A percentile compares a stretch with the other conserved stretches of the same genome.
Evolutionary conservation across 73 alveolate species (phyloP).

Genomic region (Vitrella brassicaformis): DNA sequence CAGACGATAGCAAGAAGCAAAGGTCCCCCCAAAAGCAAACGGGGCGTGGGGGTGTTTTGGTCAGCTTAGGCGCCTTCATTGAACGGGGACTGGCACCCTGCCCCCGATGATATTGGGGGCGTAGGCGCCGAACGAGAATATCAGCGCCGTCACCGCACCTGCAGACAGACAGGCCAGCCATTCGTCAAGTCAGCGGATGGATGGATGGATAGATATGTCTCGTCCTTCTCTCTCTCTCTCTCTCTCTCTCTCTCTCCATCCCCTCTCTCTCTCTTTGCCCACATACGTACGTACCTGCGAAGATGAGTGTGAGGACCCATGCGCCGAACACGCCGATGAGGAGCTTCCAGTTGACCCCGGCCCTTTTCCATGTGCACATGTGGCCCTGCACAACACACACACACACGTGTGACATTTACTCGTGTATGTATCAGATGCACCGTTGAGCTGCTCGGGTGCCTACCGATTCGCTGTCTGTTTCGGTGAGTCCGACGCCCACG

Average conservation of each 20-base stretch:
- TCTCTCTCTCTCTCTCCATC: no score
- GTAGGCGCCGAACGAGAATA: not conserved
- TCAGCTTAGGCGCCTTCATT: not conserved
- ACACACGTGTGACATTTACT: not conserved
- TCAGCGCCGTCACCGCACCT: not conserved
- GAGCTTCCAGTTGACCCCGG: not conserved
- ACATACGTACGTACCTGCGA: not conserved
- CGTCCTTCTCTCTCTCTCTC: no score
- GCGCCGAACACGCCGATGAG: not conserved
- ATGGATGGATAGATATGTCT: no score
- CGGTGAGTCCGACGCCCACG: conserved; percentile 4
- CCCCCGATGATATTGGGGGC: not conserved
- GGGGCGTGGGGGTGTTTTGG: not conserved
- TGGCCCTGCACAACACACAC: not conserved
- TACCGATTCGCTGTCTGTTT: no score
- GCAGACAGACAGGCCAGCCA: no score
- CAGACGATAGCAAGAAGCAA: not conserved
- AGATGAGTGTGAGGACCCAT: not conserved
- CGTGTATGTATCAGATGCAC: no score
- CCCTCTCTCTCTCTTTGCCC: no score
- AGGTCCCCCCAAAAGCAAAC: not conserved
- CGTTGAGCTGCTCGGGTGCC: no score
- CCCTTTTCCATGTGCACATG: not conserved
- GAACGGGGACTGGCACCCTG: no score
- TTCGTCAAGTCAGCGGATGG: no score